Conservation (phyloP, 139 green algal species). For the Chlamydomonas schloesseri region DNA sequence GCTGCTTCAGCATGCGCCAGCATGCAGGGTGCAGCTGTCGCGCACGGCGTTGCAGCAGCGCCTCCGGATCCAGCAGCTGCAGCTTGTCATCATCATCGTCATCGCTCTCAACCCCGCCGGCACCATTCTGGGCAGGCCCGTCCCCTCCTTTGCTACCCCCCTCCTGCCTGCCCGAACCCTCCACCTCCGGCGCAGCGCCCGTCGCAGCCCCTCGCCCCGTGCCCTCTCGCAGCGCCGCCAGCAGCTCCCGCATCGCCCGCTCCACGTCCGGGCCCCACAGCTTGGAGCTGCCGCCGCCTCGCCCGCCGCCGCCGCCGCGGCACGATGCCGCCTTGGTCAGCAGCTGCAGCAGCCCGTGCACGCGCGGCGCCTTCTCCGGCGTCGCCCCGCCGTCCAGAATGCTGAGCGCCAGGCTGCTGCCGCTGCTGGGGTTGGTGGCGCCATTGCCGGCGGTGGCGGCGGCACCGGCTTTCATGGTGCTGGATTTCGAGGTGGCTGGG, state of each 20-base stretch:
- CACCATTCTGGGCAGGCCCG: neutral
- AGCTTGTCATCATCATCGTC: conserved; percentile 26
- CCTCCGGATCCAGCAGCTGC: neutral
- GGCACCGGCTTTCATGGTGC: too few species aligned
- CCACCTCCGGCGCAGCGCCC: neutral
- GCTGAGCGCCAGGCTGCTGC: conserved; percentile 21
- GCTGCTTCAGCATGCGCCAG: conserved; percentile 49
- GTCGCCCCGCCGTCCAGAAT: conserved; percentile 17
- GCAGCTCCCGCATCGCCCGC: conserved; percentile 14
- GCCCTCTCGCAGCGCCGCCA: neutral
- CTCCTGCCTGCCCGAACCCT: too few species aligned
- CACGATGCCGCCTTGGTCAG: conserved; percentile 9
- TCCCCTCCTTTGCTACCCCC: too few species aligned
- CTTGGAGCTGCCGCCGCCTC: neutral
- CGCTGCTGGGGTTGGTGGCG: neutral
- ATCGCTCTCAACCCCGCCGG: neutral
- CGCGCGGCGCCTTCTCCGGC: conserved; percentile 22
- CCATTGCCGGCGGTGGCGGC: too few species aligned
- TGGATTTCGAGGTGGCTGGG: too few species aligned
- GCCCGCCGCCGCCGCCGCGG: neutral
- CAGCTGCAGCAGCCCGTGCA: conserved; percentile 41
- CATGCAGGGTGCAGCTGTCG: conserved; percentile 43
- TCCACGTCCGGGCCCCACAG: conserved; percentile 23
- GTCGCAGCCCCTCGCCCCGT: neutral
- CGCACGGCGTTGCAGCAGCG: conserved; percentile 26